Evolutionary conservation across 2,329 filamentous ascomycete genomes (phyloP).

Genomic region (Colletotrichum sp.): DNA sequence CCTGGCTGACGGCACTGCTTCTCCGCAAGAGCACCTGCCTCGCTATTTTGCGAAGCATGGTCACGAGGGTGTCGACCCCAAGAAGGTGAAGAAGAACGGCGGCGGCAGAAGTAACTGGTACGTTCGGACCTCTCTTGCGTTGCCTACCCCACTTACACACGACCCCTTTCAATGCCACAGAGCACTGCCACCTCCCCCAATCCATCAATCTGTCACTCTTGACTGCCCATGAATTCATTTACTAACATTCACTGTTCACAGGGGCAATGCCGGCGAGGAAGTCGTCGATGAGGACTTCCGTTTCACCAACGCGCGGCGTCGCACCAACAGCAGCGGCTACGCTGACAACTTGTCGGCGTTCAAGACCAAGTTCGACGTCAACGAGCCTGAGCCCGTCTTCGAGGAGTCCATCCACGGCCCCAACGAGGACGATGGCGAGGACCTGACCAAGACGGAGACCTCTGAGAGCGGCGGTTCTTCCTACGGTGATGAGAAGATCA

Average conservation of each 20-base stretch:
- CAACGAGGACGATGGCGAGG: constrained; percentile 54
- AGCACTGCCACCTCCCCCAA: neutral
- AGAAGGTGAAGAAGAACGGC: constrained; percentile 97
- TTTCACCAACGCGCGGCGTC: constrained; percentile 84
- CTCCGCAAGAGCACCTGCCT: constrained; percentile 76
- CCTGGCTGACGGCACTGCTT: constrained; percentile 75
- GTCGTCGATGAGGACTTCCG: constrained; percentile 83
- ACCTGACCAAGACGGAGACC: constrained; percentile 60
- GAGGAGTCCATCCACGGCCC: constrained; percentile 84
- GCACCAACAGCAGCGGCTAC: constrained; percentile 86
- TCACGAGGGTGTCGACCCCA: constrained; percentile 80
- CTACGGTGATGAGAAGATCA: constrained; percentile 53
- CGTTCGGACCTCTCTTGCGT: constrained; percentile 35
- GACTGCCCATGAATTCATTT: neutral
- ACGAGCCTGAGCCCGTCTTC: constrained; percentile 89
- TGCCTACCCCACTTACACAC: constrained; percentile 17
- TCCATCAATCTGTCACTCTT: neutral
- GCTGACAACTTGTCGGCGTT: constrained; percentile 76
- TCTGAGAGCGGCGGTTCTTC: constrained; percentile 65
- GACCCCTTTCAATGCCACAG: neutral
- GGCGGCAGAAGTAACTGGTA: constrained; percentile 95
- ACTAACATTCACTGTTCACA: constrained; percentile 40
- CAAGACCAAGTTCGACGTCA: constrained; percentile 95
- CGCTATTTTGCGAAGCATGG: constrained; percentile 94
- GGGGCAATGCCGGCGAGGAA: constrained; percentile 86